These are phyloP conservation scores for Ogataea minuta DNA, from an alignment of 805 yeast species.

Conservation along the genomic window DNA sequence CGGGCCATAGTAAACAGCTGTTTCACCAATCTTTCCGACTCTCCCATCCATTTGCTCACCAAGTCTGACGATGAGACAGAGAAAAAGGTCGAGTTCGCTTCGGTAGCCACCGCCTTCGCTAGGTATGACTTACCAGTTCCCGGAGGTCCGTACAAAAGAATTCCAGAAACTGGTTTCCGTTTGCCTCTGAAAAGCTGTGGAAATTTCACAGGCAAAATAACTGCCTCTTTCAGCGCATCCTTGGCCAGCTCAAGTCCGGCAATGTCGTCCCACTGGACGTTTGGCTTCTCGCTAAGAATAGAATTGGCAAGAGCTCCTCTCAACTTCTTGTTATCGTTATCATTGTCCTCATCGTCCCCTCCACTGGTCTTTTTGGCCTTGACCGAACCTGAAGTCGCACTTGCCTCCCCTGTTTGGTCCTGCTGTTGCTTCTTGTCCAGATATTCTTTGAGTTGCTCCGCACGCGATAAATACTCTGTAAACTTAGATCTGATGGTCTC, in stretches of 20 bases:
- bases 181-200: constrained; percentile 95
- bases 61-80: constrained; percentile 94
- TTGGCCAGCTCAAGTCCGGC: constrained; percentile 96
- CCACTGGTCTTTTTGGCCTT: constrained; percentile 47
- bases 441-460: constrained; percentile 90
- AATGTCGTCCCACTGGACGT: constrained; percentile 90
- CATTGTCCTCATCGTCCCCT: constrained; percentile 60
- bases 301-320: constrained; percentile 92
- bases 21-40: constrained; percentile 91
- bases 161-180: constrained; percentile 90
- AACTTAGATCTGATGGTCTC: constrained; percentile 85
- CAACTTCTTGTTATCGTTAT: constrained; percentile 81
- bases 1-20: constrained; percentile 95
- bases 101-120: constrained; percentile 98
- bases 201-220: constrained; percentile 90
- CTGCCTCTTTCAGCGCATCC: constrained; percentile 96
- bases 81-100: constrained; percentile 94
- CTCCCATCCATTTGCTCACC: constrained; percentile 99
- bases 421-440: constrained; percentile 58
- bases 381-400: constrained; percentile 56
- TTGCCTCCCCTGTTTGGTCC: constrained; percentile 48
- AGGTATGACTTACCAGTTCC: constrained; percentile 97
- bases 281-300: constrained; percentile 85
- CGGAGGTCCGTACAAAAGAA: constrained; percentile 86
- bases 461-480: constrained; percentile 87